These are phyloP conservation scores for Arthrobotrys pseudoclavata DNA, from an alignment of 2,329 filamentous ascomycete genomes.

Conservation along the genomic window DNA sequence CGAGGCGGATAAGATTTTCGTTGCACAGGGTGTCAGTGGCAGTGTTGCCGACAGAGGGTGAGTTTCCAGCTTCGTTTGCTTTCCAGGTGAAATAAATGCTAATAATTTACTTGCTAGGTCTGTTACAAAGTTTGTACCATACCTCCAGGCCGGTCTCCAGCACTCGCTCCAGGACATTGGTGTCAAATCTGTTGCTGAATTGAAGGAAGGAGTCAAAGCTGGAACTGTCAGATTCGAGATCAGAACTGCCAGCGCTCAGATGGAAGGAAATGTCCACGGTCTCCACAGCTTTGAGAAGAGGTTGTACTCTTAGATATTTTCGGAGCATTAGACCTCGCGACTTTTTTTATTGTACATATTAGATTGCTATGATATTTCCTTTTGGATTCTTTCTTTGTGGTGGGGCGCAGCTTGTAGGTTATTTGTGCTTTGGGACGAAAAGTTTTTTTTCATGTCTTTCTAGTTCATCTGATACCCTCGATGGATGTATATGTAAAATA, in stretches of 20 bases:
- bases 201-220: conserved; percentile 80
- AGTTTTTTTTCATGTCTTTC: conserved; percentile 22
- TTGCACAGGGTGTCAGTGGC: conserved; percentile 95
- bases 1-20: conserved; percentile 92
- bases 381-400: not conserved
- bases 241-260: conserved; percentile 91
- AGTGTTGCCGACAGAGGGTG: conserved; percentile 80
- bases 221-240: conserved; percentile 92
- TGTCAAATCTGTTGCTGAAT: conserved; percentile 80
- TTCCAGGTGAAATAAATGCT: not conserved
- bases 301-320: conserved; percentile 81
- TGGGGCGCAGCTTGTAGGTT: conserved; percentile 44
- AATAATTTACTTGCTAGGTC: conserved; percentile 67
- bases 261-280: conserved; percentile 94
- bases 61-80: conserved; percentile 62
- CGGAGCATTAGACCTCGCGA: not conserved
- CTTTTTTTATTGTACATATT: conserved; percentile 33
- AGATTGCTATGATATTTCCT: conserved; percentile 14
- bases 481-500: not conserved
- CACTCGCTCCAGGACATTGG: conserved; percentile 98
- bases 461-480: not conserved
- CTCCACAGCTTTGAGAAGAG: conserved; percentile 99
- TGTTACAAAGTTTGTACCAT: conserved; percentile 94
- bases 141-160: conserved; percentile 94
- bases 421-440: conserved; percentile 36